phyloP scores from a whole-genome alignment of 208 protist genomes.

The Leishmania amazonensis region DNA sequence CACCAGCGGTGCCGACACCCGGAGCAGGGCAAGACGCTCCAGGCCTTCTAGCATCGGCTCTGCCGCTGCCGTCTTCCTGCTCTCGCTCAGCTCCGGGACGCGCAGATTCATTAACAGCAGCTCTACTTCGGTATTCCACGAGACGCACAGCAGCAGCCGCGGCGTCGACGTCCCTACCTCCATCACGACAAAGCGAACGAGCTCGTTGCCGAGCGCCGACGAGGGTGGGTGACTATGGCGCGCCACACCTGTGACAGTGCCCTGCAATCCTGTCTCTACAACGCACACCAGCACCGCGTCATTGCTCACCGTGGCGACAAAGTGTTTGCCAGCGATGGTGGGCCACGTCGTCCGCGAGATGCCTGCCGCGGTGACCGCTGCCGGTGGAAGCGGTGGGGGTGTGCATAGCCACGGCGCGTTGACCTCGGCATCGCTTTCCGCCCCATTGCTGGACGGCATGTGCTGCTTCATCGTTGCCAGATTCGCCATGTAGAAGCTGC shows the following conservation, averaged over 20 bases:
- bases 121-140: conserved; percentile 63
- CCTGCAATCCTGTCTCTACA: conserved; percentile 42
- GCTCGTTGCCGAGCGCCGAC: conserved; percentile 34
- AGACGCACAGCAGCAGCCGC: conserved; percentile 50
- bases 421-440: not conserved
- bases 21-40: conserved; percentile 36
- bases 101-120: conserved; percentile 47
- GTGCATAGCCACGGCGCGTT: conserved; percentile 24
- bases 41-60: conserved; percentile 28
- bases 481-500: conserved; percentile 26
- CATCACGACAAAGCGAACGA: conserved; percentile 48
- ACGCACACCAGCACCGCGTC: conserved; percentile 50
- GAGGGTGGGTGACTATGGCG: conserved; percentile 39
- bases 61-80: not conserved
- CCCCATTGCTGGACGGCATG: conserved; percentile 4
- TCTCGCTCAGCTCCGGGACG: conserved; percentile 1
- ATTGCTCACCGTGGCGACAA: conserved; percentile 49
- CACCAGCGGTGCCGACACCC: conserved; percentile 37
- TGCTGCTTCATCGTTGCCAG: conserved; percentile 12
- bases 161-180: conserved; percentile 25
- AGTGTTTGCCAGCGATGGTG: conserved; percentile 35
- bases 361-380: conserved; percentile 11
- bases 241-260: conserved; percentile 20
- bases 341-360: conserved; percentile 23
- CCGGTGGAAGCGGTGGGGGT: conserved; percentile 14